A percentile compares a stretch with the other conserved stretches of the same genome.
These are phyloP conservation scores for Cladosporium cucumerinum DNA, from an alignment of 2,329 filamentous ascomycete genomes.

Conservation along the genomic window DNA sequence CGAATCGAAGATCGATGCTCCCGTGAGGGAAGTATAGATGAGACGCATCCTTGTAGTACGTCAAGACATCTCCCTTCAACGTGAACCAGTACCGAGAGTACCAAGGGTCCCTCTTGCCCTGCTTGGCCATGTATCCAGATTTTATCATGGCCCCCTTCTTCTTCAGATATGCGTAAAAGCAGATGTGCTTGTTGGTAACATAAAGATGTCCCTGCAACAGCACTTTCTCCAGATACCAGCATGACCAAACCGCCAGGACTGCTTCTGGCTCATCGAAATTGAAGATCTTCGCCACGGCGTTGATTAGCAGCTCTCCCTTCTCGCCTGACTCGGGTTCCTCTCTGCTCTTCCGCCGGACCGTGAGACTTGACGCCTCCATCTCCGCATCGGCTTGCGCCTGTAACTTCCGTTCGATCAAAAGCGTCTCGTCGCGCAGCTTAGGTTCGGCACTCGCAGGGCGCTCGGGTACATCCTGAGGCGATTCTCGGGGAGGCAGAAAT, in stretches of 20 bases:
- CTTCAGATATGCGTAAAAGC: conserved; percentile 95
- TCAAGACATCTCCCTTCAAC: conserved; percentile 84
- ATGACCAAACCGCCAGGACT: conserved; percentile 88
- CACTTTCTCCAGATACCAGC: conserved; percentile 88
- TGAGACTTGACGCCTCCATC: conserved; percentile 25
- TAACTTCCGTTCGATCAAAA: conserved; percentile 71
- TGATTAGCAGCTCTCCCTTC: neutral
- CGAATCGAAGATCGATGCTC: conserved; percentile 88
- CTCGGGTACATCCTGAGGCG: conserved; percentile 17
- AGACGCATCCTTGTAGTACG: conserved; percentile 80
- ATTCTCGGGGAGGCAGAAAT: conserved; percentile 26
- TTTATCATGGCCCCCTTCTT: conserved; percentile 82
- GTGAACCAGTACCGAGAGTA: conserved; percentile 93
- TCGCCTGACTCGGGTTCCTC: neutral
- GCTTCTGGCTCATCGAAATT: conserved; percentile 77
- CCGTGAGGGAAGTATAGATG: conserved; percentile 89
- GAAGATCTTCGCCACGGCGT: conserved; percentile 59
- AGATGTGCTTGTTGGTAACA: conserved; percentile 87
- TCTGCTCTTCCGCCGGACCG: conserved; percentile 14
- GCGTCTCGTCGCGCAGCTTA: conserved; percentile 53
- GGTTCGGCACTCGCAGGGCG: conserved; percentile 24
- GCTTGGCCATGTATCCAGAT: conserved; percentile 84
- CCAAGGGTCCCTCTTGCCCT: conserved; percentile 79
- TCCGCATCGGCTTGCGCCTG: conserved; percentile 31
- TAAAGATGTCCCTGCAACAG: conserved; percentile 94